Base-by-base conservation (phyloP, 306 rosid genomes). In the Senna siamea region DNA sequence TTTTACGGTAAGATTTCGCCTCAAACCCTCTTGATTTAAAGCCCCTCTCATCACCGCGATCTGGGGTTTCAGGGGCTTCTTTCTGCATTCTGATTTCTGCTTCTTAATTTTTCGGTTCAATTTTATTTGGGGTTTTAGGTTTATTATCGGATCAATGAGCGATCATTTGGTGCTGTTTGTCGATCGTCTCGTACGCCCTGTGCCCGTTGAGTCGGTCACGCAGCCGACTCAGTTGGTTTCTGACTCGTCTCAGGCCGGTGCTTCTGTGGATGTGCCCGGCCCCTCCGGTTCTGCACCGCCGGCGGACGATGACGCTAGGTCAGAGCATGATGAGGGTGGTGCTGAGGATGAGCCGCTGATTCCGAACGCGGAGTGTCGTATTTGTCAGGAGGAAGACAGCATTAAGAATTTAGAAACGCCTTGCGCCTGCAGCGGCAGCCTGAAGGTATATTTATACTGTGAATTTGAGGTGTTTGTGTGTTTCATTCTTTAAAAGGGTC, bases 381-480 rank as follows among this genome's bases (percentile, higher is more conserved):
- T 93, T 84, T 93, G 98, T 59, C 98, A 93, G 90, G 97, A 91
- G 72, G 98, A 93, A 81, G 98, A 93, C 22, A 66, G 78, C 52
- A 55, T 82, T 63, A 76, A 75, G 62, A 92, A 88, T 81, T 83
- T 93, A 85, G 98, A 93, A 75, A 82, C 87, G 6, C 98, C 98
- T 20, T 93, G 98, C 73, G 91, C 84, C 58, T 93, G 98, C 79
- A 87, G 90, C 78, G 98, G 98, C 47, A 93, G 98, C 82, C 96
- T 93, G 35, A 91, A 91, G 96, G 98, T 93, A 76, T 70, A 61
- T 23, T 9, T 38, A 2, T 1, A 2, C 1, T 34, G 20, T 58
- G 7, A 57, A 52, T 64, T 77, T 65, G 18, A 18, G 34, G 13
- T 34, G 18, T 13, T 19, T 13, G 6, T 5, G 14, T 38, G 35